A percentile compares a stretch with the other conserved stretches of the same genome.
Evolutionary conservation across 306 rosid genomes (phyloP).

Genomic region (Inga leiocalycina): DNA sequence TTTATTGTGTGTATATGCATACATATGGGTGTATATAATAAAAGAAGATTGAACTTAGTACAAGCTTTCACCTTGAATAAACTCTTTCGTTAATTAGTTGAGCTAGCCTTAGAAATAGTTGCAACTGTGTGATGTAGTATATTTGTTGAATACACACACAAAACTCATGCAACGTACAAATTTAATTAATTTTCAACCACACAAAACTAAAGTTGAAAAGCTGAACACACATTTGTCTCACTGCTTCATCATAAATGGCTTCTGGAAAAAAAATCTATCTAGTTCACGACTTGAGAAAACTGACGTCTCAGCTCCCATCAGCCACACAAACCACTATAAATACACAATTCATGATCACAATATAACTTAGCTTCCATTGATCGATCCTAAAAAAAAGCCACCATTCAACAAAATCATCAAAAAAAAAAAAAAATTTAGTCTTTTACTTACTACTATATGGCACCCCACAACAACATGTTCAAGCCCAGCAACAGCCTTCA

Average conservation of each 20-base stretch:
- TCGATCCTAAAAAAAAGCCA: neutral
- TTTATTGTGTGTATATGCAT: no score
- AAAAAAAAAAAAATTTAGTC: neutral
- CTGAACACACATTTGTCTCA: conserved; percentile 5
- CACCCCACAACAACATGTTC: conserved; percentile 33
- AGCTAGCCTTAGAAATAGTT: neutral
- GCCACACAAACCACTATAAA: conserved; percentile 70
- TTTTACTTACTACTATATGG: neutral
- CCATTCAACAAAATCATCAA: neutral
- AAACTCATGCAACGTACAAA: neutral
- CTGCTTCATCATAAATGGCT: conserved; percentile 25
- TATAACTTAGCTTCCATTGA: neutral
- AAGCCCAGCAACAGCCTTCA: conserved; percentile 55
- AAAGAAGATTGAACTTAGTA: no score
- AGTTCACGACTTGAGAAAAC: conserved; percentile 49
- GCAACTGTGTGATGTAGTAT: neutral
- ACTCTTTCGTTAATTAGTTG: neutral
- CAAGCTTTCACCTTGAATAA: no score
- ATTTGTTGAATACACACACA: neutral
- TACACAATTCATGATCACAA: conserved; percentile 7
- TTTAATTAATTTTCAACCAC: neutral
- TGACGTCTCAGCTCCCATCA: conserved; percentile 46
- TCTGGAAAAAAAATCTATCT: conserved; percentile 53
- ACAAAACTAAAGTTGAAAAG: conserved; percentile 21
- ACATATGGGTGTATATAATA: no score